phyloP scores from a whole-genome alignment of 257 asterid genomes.

The Solanum peruvianum region DNA sequence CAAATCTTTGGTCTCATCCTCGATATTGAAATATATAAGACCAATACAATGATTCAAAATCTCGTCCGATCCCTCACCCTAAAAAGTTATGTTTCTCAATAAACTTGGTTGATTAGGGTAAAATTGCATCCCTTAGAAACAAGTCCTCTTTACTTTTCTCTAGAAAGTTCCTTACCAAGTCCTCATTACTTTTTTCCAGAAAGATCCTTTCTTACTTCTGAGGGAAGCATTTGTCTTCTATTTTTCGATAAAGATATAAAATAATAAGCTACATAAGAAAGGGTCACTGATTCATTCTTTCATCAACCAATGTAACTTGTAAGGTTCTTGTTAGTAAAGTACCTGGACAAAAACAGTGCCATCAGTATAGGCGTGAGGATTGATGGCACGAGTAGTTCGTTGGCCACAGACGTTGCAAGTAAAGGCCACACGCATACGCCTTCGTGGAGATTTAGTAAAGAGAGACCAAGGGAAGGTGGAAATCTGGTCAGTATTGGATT shows the following conservation, averaged over 20 bases:
- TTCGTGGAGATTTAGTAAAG: slow-evolving; percentile 86
- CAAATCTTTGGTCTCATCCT: background rate
- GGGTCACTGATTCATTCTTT: background rate
- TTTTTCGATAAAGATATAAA: background rate
- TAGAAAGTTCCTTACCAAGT: background rate
- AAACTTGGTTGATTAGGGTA: background rate
- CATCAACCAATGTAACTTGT: background rate
- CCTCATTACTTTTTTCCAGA: background rate
- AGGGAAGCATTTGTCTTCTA: background rate
- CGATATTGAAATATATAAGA: background rate
- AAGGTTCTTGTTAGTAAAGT: background rate
- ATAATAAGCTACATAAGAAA: background rate
- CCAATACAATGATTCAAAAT: background rate
- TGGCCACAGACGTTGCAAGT: slow-evolving; percentile 95
- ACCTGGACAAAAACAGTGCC: slow-evolving; percentile 99
- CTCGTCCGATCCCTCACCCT: background rate
- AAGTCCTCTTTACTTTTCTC: background rate
- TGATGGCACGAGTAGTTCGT: slow-evolving; percentile 95
- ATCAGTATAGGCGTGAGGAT: slow-evolving; percentile 93
- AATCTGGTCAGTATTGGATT: slow-evolving; percentile 27
- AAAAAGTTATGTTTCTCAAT: background rate
- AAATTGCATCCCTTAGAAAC: background rate
- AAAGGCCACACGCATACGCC: slow-evolving; percentile 93
- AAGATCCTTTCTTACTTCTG: background rate
- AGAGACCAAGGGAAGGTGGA: slow-evolving; percentile 97